Base-by-base conservation (phyloP, 2,329 filamentous ascomycete genomes). In the Hymenoscyphus linearis region DNA sequence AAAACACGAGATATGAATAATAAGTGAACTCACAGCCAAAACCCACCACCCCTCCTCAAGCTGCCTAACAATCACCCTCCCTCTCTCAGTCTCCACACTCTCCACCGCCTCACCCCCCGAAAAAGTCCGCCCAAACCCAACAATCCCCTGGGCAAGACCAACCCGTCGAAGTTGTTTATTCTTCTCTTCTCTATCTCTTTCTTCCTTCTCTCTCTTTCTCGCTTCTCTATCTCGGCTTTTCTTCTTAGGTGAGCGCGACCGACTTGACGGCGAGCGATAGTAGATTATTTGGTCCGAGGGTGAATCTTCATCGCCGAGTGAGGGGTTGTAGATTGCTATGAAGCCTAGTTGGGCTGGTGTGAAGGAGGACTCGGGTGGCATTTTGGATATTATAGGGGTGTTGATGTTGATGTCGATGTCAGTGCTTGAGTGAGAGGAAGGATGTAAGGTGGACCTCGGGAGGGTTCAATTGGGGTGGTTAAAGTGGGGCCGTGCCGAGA, bases 11-110 rank as follows among this genome's bases (percentile, higher is more conserved):
- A 40, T 61, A 37, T 53, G 53, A 35, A 16, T 16, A 60, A 27
- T 12, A 14, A 31, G 4, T 34, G n/a, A 18, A 77, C 89, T 72
- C 79, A 96, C 92, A 64, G 91, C 93, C 63, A 98, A 78, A 64
- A 98, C 87, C 96, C 96, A 99, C 95, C 95, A 99, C 34, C 90
- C 90, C 16, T 84, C 79, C 74, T 99, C 93, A 66, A 99, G 77
- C 77, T 99, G 92, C 69, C 91, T 86, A 52, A 97, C 78, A 36
- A 98, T 81, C 36, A 97, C 87, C 35, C 93, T 85, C 56, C 88
- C 86, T 78, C 90, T 95, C 69, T 96, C 90, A 1, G 95, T 98
- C 72, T 99, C 95, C 62, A 99, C 87, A 10, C 86, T 86, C 70
- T 96, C 91, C 44, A 97, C 84, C 1, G 90, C 75, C 67, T 87